A percentile compares a stretch with the other conserved stretches of the same genome.
Conservation (phyloP, 148 eudicot species). For the Camellia sinensis region DNA sequence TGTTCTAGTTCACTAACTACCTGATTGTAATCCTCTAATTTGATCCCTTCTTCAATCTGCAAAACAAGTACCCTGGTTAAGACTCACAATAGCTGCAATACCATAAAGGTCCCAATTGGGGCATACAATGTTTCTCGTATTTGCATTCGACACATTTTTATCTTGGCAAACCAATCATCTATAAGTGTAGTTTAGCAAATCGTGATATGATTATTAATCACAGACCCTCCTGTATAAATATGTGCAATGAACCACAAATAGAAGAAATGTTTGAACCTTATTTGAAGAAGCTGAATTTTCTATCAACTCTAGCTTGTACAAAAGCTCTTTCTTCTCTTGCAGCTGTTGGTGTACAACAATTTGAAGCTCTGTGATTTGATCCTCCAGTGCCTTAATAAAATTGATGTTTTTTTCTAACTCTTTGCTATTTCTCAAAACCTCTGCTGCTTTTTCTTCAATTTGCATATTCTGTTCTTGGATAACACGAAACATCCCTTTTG, state of each 20-base stretch:
- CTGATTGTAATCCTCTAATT: slow-evolving; percentile 32
- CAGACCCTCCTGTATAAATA: not conserved
- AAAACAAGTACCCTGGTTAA: not conserved
- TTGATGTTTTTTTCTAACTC: slow-evolving; percentile 29
- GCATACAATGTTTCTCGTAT: too few relatives aligned
- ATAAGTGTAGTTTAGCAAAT: too few relatives aligned
- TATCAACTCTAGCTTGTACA: slow-evolving; percentile 20
- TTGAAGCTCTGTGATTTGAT: slow-evolving; percentile 32
- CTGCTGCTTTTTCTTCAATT: slow-evolving; percentile 35
- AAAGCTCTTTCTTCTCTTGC: slow-evolving; percentile 38
- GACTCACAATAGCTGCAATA: not conserved
- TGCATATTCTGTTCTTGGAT: slow-evolving; percentile 22
- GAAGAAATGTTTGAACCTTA: slow-evolving; percentile 20
- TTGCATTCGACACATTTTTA: too few relatives aligned
- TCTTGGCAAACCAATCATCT: too few relatives aligned
- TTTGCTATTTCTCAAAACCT: slow-evolving; percentile 18
- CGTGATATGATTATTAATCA: too few relatives aligned
- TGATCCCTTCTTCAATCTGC: slow-evolving; percentile 34
- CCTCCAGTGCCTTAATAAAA: slow-evolving; percentile 25
- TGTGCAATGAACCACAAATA: not conserved
- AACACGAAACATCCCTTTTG: slow-evolving; percentile 22
- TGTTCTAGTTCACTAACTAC: slow-evolving; percentile 41
- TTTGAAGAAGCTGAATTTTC: slow-evolving; percentile 27
- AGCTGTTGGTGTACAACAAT: slow-evolving; percentile 27
- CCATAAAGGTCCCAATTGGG: too few relatives aligned